Evolutionary conservation across 352 stramenopile genomes (phyloP).

Genomic region (Pythium insidiosum): DNA sequence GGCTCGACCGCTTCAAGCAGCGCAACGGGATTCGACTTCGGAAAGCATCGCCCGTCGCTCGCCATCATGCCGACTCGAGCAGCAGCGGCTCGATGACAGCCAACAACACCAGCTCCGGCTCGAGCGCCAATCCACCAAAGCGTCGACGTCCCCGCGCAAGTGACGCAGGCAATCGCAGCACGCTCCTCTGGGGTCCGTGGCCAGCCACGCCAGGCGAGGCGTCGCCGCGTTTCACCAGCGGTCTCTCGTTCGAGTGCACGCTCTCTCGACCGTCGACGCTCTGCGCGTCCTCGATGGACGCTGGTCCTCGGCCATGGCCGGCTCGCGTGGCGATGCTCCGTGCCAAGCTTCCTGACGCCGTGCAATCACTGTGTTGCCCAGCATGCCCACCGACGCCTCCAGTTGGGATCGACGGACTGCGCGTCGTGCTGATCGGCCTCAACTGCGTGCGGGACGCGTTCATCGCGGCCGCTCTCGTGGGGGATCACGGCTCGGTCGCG

Average conservation of each 20-base stretch:
- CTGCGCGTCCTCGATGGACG: too few species aligned
- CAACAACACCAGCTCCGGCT: neutral
- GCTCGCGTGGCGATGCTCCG: neutral
- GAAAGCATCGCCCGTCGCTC: conserved; percentile 13
- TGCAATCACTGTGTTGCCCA: conserved; percentile 19
- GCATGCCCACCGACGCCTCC: conserved; percentile 10
- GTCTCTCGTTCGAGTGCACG: too few species aligned
- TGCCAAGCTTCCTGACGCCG: conserved; percentile 12
- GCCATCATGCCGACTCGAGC: neutral
- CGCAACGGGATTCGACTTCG: conserved; percentile 61
- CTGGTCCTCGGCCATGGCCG: neutral
- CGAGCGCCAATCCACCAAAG: neutral
- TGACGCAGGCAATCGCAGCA: neutral
- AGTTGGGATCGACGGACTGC: conserved; percentile 22
- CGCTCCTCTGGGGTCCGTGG: neutral
- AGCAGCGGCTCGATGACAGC: neutral
- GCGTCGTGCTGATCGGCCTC: conserved; percentile 30
- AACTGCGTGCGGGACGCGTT: conserved; percentile 41
- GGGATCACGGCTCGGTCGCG: conserved; percentile 23
- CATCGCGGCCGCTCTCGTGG: conserved; percentile 27
- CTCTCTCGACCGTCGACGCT: too few species aligned
- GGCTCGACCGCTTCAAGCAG: conserved; percentile 65
- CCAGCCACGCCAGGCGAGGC: too few species aligned
- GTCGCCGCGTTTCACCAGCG: too few species aligned
- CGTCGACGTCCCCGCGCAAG: neutral